These are phyloP conservation scores for Emericellopsis atlantica DNA, from an alignment of 2,329 filamentous ascomycete species.

Conservation along the genomic window DNA sequence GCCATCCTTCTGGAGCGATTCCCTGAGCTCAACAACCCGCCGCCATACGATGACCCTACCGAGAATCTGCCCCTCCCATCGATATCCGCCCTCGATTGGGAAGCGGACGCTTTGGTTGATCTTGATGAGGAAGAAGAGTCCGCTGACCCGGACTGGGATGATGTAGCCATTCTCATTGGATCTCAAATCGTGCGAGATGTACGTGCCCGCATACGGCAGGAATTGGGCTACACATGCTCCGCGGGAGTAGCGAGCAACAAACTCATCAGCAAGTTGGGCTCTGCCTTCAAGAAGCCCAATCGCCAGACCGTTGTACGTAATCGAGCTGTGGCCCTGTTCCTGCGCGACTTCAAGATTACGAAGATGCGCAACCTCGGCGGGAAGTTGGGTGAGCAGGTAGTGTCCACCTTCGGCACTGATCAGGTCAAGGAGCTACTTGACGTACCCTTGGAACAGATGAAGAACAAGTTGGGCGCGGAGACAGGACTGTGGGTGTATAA, in stretches of 20 bases:
- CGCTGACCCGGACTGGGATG: constrained; percentile 89
- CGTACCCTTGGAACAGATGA: constrained; percentile 62
- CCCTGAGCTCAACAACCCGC: constrained; percentile 50
- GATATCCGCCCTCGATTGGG: constrained; percentile 65
- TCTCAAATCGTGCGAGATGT: constrained; percentile 79
- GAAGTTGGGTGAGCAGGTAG: constrained; percentile 81
- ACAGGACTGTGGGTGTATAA: constrained; percentile 78
- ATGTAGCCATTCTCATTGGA: constrained; percentile 74
- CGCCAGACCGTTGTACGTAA: constrained; percentile 89
- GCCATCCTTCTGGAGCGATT: constrained; percentile 62
- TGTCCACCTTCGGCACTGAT: constrained; percentile 71
- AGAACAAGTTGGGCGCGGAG: constrained; percentile 68
- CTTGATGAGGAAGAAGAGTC: constrained; percentile 67
- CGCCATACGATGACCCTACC: constrained; percentile 61
- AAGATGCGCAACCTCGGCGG: constrained; percentile 93
- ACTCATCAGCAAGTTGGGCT: constrained; percentile 88
- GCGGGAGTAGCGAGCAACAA: constrained; percentile 85
- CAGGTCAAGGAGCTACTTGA: constrained; percentile 61
- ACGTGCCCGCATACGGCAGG: constrained; percentile 53
- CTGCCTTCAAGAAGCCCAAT: constrained; percentile 85
- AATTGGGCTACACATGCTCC: constrained; percentile 80
- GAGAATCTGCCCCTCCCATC: constrained; percentile 61
- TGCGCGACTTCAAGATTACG: constrained; percentile 79
- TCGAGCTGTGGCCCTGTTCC: constrained; percentile 66
- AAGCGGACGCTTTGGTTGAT: constrained; percentile 69